phyloP scores from a whole-genome alignment of 495 filamentous ascomycete genomes.

The Talaromyces thailandensis region DNA sequence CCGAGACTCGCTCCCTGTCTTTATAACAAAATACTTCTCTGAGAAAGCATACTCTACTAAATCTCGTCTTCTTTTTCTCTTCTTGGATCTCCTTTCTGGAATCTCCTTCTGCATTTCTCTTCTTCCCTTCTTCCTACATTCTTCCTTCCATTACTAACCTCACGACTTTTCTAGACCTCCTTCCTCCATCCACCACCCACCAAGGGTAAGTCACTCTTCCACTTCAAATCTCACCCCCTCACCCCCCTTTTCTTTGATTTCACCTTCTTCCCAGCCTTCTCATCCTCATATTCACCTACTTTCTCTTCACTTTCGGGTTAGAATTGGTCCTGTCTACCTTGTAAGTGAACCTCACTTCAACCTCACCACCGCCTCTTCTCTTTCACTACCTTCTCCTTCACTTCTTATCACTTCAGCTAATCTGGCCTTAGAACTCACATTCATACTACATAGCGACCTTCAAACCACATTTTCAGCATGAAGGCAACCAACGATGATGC shows the following conservation, averaged over 20 bases:
- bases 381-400: neutral
- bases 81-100: too few species aligned
- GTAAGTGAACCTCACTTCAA: neutral
- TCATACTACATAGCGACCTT: neutral
- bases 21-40: too few species aligned
- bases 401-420: neutral
- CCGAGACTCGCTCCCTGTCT: too few species aligned
- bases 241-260: neutral
- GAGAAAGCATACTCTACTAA: too few species aligned
- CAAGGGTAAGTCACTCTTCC: neutral
- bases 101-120: neutral
- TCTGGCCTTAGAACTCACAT: neutral
- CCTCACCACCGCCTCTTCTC: neutral
- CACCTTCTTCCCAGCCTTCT: neutral
- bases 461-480: neutral
- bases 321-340: neutral
- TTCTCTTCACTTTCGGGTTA: neutral
- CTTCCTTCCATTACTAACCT: neutral
- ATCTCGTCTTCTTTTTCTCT: too few species aligned
- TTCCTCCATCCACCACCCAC: neutral
- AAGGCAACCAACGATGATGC: neutral
- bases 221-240: neutral
- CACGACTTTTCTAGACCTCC: neutral
- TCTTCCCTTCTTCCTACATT: neutral
- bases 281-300: neutral